Percentiles rank a stretch among this genome's conserved stretches.
These are phyloP conservation scores for Acanthamoeba lenticulata DNA, from an alignment of 208 protist species.

Conservation along the genomic window DNA sequence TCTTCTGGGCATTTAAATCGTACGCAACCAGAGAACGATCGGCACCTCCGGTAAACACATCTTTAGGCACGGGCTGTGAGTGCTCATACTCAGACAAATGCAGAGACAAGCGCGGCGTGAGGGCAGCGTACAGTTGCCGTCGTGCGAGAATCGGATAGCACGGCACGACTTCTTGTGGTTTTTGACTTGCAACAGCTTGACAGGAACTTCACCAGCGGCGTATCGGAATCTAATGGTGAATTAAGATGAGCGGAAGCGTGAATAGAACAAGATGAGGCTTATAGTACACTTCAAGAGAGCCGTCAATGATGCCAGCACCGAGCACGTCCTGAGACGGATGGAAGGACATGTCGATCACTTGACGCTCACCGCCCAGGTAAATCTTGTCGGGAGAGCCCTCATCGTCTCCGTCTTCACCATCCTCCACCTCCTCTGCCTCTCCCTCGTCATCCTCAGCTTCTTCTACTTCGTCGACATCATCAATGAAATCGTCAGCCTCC, in stretches of 20 bases:
- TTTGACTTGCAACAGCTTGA: not conserved
- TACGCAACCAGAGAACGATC: not conserved
- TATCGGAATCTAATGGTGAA: not conserved
- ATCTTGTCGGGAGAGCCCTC: slow-evolving; percentile 20
- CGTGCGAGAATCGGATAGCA: not conserved
- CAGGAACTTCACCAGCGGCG: not conserved
- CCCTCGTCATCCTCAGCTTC: not conserved
- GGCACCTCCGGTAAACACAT: not conserved
- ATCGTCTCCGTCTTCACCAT: not conserved
- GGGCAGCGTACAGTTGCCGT: slow-evolving; percentile 23
- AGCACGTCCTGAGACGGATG: not conserved
- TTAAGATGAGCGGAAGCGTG: not conserved
- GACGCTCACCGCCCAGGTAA: not conserved
- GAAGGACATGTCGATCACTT: slow-evolving; percentile 15
- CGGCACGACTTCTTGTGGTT: slow-evolving; percentile 26
- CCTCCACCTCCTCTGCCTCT: not conserved
- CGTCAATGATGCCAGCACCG: not conserved
- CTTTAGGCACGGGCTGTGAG: too few relatives aligned
- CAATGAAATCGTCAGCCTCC: not conserved
- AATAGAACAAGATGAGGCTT: not conserved
- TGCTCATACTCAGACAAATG: not conserved
- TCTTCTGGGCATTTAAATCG: not conserved
- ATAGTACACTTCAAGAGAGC: not conserved
- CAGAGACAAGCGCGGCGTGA: not conserved
- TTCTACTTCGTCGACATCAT: not conserved